Percentiles rank a stretch among this genome's conserved stretches.
Evolutionary conservation across 495 filamentous ascomycete species (phyloP).

Genomic region (Tuber microsphaerosporum): DNA sequence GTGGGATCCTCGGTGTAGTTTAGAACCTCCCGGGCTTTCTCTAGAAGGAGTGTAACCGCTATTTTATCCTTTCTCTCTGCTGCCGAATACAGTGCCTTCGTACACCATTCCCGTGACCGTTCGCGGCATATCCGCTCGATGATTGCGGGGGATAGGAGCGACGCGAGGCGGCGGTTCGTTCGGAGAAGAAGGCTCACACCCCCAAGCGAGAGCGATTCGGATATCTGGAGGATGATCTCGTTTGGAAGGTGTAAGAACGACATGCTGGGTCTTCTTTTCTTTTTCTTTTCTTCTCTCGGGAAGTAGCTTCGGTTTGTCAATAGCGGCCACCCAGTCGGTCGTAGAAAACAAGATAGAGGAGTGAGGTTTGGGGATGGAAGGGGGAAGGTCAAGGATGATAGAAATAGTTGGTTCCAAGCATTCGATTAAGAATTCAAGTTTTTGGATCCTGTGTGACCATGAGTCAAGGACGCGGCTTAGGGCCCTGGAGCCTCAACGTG

Average conservation of each 20-base stretch:
- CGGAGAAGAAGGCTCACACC: constrained; percentile 15
- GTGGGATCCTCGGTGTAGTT: background rate
- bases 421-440: background rate
- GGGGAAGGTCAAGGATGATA: background rate
- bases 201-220: constrained; percentile 5
- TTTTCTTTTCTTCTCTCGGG: background rate
- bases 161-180: constrained; percentile 14
- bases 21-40: background rate
- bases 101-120: background rate
- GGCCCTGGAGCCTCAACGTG: background rate
- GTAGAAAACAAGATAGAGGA: background rate
- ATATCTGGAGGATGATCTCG: constrained; percentile 23
- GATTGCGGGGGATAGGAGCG: constrained; percentile 17
- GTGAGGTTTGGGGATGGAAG: background rate
- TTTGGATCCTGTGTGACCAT: background rate
- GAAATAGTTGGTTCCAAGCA: background rate
- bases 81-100: constrained; percentile 5
- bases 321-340: background rate
- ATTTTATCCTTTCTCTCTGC: background rate
- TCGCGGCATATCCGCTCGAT: constrained; percentile 4
- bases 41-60: background rate
- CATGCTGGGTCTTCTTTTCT: background rate
- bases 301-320: background rate
- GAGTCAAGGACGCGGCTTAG: background rate
- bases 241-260: constrained; percentile 17